A percentile compares a stretch with the other conserved stretches of the same genome.
Evolutionary conservation across 805 yeast species (phyloP).

Genomic region (Hanseniaspora opuntiae): DNA sequence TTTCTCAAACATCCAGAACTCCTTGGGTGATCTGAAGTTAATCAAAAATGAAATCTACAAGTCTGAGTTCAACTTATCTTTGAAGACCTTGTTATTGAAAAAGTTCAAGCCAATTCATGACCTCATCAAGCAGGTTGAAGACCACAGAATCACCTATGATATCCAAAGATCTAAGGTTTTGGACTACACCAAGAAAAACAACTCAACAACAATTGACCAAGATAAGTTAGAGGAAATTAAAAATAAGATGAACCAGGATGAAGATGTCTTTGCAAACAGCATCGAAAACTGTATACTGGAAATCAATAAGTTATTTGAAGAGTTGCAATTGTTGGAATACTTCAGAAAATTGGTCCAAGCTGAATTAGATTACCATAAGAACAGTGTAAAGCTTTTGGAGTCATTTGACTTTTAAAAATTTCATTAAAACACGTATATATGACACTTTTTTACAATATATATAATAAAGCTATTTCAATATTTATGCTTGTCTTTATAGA

Average conservation of each 20-base stretch:
- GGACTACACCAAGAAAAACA: constrained; percentile 31
- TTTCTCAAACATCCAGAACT: constrained; percentile 56
- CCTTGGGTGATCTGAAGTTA: constrained; percentile 68
- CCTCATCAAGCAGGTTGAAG: constrained; percentile 62
- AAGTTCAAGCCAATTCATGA: constrained; percentile 49
- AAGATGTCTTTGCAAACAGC: constrained; percentile 79
- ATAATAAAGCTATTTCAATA: neutral
- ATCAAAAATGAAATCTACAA: constrained; percentile 67
- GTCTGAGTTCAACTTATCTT: constrained; percentile 53
- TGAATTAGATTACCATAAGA: constrained; percentile 67
- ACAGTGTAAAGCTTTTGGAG: constrained; percentile 11
- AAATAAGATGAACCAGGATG: constrained; percentile 67
- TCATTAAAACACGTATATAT: too few species aligned
- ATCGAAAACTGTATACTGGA: constrained; percentile 76
- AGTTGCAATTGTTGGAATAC: constrained; percentile 54
- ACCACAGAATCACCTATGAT: constrained; percentile 66
- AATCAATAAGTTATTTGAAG: constrained; percentile 66
- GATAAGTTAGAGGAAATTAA: constrained; percentile 62
- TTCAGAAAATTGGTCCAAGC: constrained; percentile 59
- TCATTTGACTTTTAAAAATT: constrained; percentile 6
- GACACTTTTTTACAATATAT: too few species aligned
- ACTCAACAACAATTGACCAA: constrained; percentile 23
- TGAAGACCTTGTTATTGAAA: constrained; percentile 47
- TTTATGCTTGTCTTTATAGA: constrained; percentile 2
- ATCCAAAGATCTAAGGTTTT: constrained; percentile 47